Evolutionary conservation across 495 filamentous ascomycete genomes (phyloP), one percentile per base, ranked within the genome.

Genomic region (Chaetomidium leptoderma): DNA sequence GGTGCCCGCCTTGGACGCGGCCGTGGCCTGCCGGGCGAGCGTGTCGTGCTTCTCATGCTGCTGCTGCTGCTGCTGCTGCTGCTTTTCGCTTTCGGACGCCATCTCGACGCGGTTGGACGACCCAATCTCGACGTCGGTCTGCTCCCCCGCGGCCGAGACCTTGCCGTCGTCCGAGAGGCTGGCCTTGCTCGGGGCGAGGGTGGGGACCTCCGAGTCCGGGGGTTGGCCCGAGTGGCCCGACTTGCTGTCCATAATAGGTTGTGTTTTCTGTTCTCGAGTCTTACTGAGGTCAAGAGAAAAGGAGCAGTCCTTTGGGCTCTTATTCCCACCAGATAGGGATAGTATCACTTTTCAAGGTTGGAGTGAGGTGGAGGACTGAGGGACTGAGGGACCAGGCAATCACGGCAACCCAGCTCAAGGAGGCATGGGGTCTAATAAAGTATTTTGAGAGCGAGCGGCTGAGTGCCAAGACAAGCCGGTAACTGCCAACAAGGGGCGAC

Each of bases 161-260:
- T 66, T 72, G n/a, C 69, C 63, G 51, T 64, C 60, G 19, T 68
- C 70, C 21, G 62, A 58, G 0, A 66, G 37, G 64, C 71, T 72
- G 17, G 55, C 35, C 36, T 45, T 49, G 61, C 63, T 70, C 23
- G 61, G 58, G 16, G 64, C 68, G 37, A 72, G 66, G 16, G 70
- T 73, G 16, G 69, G 65, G 1, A 64, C 64, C 35, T 65, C 58
- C 6, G 68, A 74, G 40, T 54, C 62, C 39, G 55, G 44, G 45
- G 42, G 42, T 26, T 16, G 55, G 47, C 13, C 29, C 9, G 49
- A 46, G 19, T 19, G 49, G 27, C 26, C 45, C 14, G 58, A 62
- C 24, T 66, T 63, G 47, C 43, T 40, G 52, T 50, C 60, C 67
- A 67, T 67, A 44, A 0, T 37, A 42, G 19, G 1, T 16, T 26